Base-by-base conservation (phyloP, 495 filamentous ascomycete species). In the Apiosordaria backusii region DNA sequence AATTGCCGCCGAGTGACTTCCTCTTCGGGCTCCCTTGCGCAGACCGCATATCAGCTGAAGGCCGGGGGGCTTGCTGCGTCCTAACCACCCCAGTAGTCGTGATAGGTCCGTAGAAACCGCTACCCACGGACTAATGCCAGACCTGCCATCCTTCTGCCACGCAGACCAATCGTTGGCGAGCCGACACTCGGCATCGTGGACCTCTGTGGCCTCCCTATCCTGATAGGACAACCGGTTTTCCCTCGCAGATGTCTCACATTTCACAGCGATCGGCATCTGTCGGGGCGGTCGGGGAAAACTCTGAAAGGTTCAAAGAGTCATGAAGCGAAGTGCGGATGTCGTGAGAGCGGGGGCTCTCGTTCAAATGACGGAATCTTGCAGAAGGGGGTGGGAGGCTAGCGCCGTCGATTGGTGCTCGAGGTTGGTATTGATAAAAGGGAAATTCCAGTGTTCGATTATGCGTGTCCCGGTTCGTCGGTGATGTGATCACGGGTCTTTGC, bases 31-130 rank as follows among this genome's bases (percentile, higher is more conserved):
- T 26, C 27, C 68, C 64, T 63, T 67, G 68, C 68, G 67, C 35
- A 16, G n/a, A 45, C 55, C 57, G 50, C 59, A 64, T 23, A 21
- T 40, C 64, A 69, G 68, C 65, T 67, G 65, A 69, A 66, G 29
- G 40, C 58, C 54, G 19, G 60, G 35, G 29, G 25, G 9, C 10
- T 45, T 45, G 53, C 53, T 55, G n/a, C 19, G 18, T n/a, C 18
- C 29, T 40, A 18, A 57, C 53, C 2, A 4, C 22, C 4, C 22
- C 24, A 0, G 18, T 6, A 2, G 13, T 23, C 21, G 5, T 67
- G 65, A 67, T 67, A 67, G 65, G 65, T 24, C 26, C 4, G 29
- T 0, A 35, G 23, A 0, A 7, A 16, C 50, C 26, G 19, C 27
- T 62, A n/a, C 10, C 25, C 26, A 1, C 9, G 19, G 2, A 45